phyloP scores from a whole-genome alignment of 2,329 filamentous ascomycete species.

The Phoma sp. region DNA sequence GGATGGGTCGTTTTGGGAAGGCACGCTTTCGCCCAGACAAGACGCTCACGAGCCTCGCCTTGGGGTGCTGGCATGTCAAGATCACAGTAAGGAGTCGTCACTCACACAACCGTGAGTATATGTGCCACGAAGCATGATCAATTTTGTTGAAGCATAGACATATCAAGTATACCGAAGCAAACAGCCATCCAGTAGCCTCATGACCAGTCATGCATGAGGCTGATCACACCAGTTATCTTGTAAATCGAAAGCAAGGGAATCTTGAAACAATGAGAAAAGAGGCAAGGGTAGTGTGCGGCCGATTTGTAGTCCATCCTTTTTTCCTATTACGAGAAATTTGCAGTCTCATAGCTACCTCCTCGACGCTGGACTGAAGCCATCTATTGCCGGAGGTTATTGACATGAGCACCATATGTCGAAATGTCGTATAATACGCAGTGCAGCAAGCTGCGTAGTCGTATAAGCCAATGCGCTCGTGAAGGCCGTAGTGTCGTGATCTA shows the following conservation, averaged over 20 bases:
- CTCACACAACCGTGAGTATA: not conserved
- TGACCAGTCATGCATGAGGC: not conserved
- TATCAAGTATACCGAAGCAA: not conserved
- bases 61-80: too few species aligned
- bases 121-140: constrained; percentile 4
- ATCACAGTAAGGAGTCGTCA: not conserved
- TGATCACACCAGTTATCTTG: not conserved
- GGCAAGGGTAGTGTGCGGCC: constrained; percentile 1
- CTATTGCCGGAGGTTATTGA: not conserved
- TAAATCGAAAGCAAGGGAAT: not conserved
- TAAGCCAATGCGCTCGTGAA: not conserved
- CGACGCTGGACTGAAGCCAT: not conserved
- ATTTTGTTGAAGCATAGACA: not conserved
- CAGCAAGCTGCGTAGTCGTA: not conserved
- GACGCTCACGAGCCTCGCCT: not conserved
- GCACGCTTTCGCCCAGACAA: not conserved
- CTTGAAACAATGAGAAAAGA: not conserved
- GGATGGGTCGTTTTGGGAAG: constrained; percentile 1
- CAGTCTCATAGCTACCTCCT: not conserved
- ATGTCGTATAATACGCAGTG: not conserved
- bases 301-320: constrained; percentile 1
- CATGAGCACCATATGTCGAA: not conserved
- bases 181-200: not conserved
- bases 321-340: not conserved
- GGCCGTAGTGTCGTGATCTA: constrained; percentile 12